Percentiles rank a stretch among this genome's conserved stretches.
Evolutionary conservation across 139 green algal species (phyloP).

Genomic region (Coccomyxa sp.): DNA sequence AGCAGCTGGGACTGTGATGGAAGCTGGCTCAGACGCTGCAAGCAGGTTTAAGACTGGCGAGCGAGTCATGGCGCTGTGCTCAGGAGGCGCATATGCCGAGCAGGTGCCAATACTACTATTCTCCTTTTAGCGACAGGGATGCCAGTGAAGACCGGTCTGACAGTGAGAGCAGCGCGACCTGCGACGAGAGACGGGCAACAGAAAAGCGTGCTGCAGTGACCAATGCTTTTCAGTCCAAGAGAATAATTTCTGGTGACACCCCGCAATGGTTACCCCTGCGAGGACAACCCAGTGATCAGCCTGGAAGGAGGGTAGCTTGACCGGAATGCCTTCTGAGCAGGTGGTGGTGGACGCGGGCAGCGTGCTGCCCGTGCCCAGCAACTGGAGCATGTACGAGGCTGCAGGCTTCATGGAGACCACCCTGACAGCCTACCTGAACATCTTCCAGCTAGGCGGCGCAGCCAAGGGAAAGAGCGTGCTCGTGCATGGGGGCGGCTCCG

Average conservation of each 20-base stretch:
- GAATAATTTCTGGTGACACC: background rate
- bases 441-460: constrained; percentile 4
- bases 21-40: background rate
- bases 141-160: too few relatives aligned
- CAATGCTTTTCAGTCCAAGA: background rate
- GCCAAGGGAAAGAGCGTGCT: background rate
- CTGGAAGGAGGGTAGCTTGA: background rate
- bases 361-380: background rate
- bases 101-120: constrained; percentile 4
- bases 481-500: background rate
- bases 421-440: constrained; percentile 8
- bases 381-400: background rate
- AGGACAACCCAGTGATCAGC: background rate
- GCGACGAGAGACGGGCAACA: too few relatives aligned
- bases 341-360: background rate
- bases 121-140: too few relatives aligned
- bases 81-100: constrained; percentile 9
- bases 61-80: constrained; percentile 9
- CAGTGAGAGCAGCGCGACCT: too few relatives aligned
- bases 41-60: constrained; percentile 16
- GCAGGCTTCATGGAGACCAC: constrained; percentile 2
- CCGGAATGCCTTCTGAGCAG: background rate
- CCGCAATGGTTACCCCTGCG: background rate
- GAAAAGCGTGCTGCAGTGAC: background rate
- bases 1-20: background rate